These are phyloP conservation scores for Chaetomium fimeti DNA, from an alignment of 495 filamentous ascomycete genomes.

Conservation along the genomic window DNA sequence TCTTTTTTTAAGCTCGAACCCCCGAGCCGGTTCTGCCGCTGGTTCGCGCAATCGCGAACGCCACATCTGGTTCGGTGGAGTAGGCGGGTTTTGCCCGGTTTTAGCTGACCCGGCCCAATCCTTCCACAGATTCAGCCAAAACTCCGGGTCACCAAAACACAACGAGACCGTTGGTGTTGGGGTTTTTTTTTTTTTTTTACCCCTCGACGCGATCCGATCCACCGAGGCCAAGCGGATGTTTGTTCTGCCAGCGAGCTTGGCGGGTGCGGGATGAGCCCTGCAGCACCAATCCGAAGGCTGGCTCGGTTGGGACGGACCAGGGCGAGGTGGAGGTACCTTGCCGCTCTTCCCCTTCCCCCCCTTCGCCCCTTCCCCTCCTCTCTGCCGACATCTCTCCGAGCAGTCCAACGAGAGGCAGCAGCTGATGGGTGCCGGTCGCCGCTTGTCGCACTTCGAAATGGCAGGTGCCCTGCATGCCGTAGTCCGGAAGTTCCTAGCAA, in stretches of 20 bases:
- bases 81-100: conserved; percentile 20
- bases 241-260: conserved; percentile 6
- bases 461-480: conserved; percentile 29
- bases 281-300: conserved; percentile 5
- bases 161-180: background rate
- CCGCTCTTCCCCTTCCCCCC: background rate
- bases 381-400: conserved; percentile 17
- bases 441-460: conserved; percentile 26
- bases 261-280: background rate
- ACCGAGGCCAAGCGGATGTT: conserved; percentile 2
- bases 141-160: conserved; percentile 3
- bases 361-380: background rate
- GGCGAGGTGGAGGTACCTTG: conserved; percentile 12
- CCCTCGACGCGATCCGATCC: background rate
- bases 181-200: background rate
- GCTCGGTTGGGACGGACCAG: conserved; percentile 7
- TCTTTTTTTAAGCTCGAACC: conserved; percentile 1
- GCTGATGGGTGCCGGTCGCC: conserved; percentile 25
- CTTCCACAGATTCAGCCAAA: conserved; percentile 29
- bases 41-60: background rate
- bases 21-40: background rate
- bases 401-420: conserved; percentile 4
- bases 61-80: conserved; percentile 16
- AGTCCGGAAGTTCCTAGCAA: conserved; percentile 33
- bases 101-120: conserved; percentile 11